Base-by-base conservation (phyloP, 2,329 filamentous ascomycete genomes). In the Colletotrichum musicola region DNA sequence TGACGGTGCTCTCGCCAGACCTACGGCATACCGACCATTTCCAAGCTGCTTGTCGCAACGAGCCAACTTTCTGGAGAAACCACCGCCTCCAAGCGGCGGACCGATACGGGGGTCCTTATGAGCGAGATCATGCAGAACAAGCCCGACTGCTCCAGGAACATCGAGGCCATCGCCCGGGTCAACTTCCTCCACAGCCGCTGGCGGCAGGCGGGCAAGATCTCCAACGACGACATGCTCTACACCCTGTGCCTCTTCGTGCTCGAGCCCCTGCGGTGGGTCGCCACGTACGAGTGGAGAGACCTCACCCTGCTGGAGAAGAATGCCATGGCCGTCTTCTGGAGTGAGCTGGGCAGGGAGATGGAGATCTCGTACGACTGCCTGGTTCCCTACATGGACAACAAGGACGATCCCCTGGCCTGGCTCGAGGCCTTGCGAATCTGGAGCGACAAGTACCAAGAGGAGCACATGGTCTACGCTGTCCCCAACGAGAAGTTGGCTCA, bases 161-260 rank as follows among this genome's bases (percentile, higher is more conserved):
- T 80, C 3, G 79, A 84, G n/a, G 87, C 86, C 3, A 82, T 92
- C 54, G 85, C 88, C 4, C 85, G 89, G 40, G 88, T 90, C 80
- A 91, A 91, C 74, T 91, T 85, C 73, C 79, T 92, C 4, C 90
- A 92, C 75, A 77, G 78, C 22, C 77, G 81, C 3, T 91, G 91
- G 75, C 85, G 85, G 55, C 81, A 84, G 55, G 80, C 85, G 0
- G 87, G 87, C 46, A 86, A 86, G 72, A 92, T 92, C 71, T 81
- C 81, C 5, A 86, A 91, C 54, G 81, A 85, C 14, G 90, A 92
- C 71, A 84, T 92, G 81, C 81, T 92, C 0, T 92, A 90, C 76
- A 92, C 90, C 0, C 81, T 92, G 0, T 81, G 84, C 13, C 76
- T 90, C 0, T 90, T 90, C 71, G 83, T 86, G 1, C 76, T 86